Evolutionary conservation across 441 rosid genomes (phyloP).

Genomic region (Gossypium trilobum): DNA sequence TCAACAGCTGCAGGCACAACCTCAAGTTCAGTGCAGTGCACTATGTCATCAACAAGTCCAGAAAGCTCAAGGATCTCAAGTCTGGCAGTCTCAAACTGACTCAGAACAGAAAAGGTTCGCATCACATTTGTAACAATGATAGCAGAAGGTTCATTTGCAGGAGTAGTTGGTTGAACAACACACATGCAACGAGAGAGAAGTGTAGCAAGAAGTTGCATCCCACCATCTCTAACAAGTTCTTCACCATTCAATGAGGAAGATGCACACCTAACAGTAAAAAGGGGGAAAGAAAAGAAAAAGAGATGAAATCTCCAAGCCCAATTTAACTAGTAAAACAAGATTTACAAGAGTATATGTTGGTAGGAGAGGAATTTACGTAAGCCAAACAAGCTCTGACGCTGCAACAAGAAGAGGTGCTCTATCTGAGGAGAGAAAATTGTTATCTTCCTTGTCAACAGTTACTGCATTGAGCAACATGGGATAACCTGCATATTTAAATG

Average conservation of each 20-base stretch:
- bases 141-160: slow-evolving; percentile 85
- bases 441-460: slow-evolving; percentile 86
- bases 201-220: slow-evolving; percentile 77
- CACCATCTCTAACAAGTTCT: slow-evolving; percentile 97
- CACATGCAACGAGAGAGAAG: slow-evolving; percentile 95
- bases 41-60: slow-evolving; percentile 79
- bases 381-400: slow-evolving; percentile 95
- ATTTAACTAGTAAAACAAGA: slow-evolving; percentile 11
- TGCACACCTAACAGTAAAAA: slow-evolving; percentile 55
- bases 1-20: slow-evolving; percentile 90
- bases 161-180: slow-evolving; percentile 94
- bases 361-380: slow-evolving; percentile 50
- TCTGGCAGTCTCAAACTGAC: slow-evolving; percentile 92
- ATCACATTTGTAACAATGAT: slow-evolving; percentile 86
- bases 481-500: slow-evolving; percentile 99
- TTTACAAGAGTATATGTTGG: slow-evolving; percentile 9
- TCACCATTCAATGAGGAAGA: slow-evolving; percentile 95
- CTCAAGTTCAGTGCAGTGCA: slow-evolving; percentile 95
- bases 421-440: slow-evolving; percentile 83
- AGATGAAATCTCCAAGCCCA: slow-evolving; percentile 4
- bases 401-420: slow-evolving; percentile 96
- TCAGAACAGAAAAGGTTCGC: slow-evolving; percentile 79
- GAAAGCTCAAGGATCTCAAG: slow-evolving; percentile 63
- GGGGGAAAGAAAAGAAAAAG: slow-evolving; percentile 8
- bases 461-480: slow-evolving; percentile 96